Evolutionary conservation across 2,329 filamentous ascomycete species (phyloP), one percentile per base, ranked within the genome.

Genomic region (Hypomyces rosellus): DNA sequence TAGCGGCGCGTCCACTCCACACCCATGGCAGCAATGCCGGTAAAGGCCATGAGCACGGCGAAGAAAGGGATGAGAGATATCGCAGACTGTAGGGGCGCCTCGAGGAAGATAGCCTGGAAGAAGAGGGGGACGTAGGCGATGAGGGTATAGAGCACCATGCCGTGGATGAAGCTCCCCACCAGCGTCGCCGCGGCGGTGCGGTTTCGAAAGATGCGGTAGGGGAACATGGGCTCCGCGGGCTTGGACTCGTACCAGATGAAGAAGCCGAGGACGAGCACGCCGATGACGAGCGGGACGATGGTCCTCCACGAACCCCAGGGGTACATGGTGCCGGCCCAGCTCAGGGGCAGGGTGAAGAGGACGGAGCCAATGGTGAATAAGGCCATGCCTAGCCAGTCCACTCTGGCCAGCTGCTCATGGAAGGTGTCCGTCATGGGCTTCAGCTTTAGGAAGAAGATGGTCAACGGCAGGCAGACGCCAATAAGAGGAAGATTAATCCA

Each of bases 221-320:
- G 66, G 6, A 69, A 34, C 3, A 69, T 51, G 1, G 66, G 25
- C 9, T 30, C 63, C 20, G 53, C 54, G 14, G 64, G 59, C 20
- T 54, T 57, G 3, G 52, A 20, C 48, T 69, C 66, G 46, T 64
- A 66, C 13, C 61, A 20, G 3, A 30, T 59, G 44, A 69, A 69
- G 2, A 46, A 42, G 7, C 56, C 52, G 5, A 68, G 57, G 2
- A 64, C 30, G 5, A 58, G 39, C 3, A 58, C 41, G 4, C 67
- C 66, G 4, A 67, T 41, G 13, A 67, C 20, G 7, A 70, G 39
- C 0, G 66, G 66, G 4, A 69, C 43, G 5, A 69, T 53, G 1
- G 67, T 69, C 34, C 56, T 46, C 58, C 61, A 69, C 0, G 64
- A 65, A 1, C 48, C 44, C 66, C 67, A 68, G 2, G 66, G 51